A percentile compares a stretch with the other conserved stretches of the same genome.
phyloP scores from a whole-genome alignment of 2,329 filamentous ascomycete genomes.

The Colletotrichum aenigma region DNA sequence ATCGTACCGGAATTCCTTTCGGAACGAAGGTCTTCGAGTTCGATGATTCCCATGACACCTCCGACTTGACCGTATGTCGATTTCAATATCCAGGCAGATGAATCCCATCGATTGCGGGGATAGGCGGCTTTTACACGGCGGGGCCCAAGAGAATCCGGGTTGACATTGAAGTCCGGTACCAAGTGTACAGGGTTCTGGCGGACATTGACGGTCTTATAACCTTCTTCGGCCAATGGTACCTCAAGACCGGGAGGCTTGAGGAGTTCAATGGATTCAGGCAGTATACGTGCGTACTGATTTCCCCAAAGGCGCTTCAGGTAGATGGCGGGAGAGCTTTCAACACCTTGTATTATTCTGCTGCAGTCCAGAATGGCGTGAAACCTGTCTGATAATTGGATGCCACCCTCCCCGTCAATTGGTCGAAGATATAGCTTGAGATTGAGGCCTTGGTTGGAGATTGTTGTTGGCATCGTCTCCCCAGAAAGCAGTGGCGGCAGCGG shows the following conservation, averaged over 20 bases:
- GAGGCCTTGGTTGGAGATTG: not conserved
- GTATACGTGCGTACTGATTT: not conserved
- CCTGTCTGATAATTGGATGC: accelerated
- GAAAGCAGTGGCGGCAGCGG: not conserved
- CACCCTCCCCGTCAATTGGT: not conserved
- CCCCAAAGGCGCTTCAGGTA: not conserved
- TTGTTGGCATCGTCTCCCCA: not conserved
- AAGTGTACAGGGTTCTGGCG: not conserved
- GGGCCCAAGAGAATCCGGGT: not conserved
- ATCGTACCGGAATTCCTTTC: not conserved
- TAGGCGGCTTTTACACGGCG: not conserved
- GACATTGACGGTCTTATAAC: not conserved
- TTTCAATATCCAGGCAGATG: not conserved
- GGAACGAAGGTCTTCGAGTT: not conserved
- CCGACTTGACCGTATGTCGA: not conserved
- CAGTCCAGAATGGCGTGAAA: not conserved
- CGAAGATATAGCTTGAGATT: not conserved
- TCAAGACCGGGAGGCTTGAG: not conserved
- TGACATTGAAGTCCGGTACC: not conserved
- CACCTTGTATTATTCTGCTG: not conserved
- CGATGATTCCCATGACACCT: not conserved
- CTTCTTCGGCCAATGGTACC: not conserved
- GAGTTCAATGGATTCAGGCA: not conserved
- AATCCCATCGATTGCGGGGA: not conserved
- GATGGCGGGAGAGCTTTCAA: not conserved